Conservation (phyloP, 345 rosid species). For the Carallia pectinifolia region DNA sequence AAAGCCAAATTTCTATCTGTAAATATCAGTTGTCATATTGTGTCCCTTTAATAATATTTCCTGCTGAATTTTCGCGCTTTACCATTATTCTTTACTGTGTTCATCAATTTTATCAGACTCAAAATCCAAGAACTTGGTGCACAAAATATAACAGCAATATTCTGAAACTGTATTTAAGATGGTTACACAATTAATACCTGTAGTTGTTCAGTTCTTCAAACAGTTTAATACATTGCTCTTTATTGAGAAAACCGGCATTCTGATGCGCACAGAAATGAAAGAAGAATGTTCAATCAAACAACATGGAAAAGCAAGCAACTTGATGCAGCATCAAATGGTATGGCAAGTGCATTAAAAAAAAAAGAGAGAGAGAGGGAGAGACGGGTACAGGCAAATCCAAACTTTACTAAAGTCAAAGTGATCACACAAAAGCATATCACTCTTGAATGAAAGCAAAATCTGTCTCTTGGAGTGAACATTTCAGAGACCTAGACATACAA, state of each 20-base stretch:
- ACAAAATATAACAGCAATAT: neutral
- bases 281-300: neutral
- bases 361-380: no score
- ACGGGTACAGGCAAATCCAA: no score
- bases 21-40: neutral
- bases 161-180: conserved; percentile 8
- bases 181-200: conserved; percentile 48
- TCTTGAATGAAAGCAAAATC: no score
- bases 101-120: neutral
- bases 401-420: no score
- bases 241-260: conserved; percentile 58
- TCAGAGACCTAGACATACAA: no score
- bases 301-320: neutral
- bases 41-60: neutral
- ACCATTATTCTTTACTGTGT: neutral
- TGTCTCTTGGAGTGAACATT: no score
- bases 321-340: neutral
- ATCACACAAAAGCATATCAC: no score
- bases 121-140: neutral
- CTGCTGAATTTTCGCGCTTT: neutral
- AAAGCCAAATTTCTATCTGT: no score
- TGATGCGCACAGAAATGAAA: conserved; percentile 19
- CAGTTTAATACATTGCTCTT: conserved; percentile 72
- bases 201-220: conserved; percentile 81
- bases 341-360: no score